Evolutionary conservation across 768 basidiomycete genomes (phyloP), one percentile per base, ranked within the genome.

Genomic region (Leccinum longicurvipes): DNA sequence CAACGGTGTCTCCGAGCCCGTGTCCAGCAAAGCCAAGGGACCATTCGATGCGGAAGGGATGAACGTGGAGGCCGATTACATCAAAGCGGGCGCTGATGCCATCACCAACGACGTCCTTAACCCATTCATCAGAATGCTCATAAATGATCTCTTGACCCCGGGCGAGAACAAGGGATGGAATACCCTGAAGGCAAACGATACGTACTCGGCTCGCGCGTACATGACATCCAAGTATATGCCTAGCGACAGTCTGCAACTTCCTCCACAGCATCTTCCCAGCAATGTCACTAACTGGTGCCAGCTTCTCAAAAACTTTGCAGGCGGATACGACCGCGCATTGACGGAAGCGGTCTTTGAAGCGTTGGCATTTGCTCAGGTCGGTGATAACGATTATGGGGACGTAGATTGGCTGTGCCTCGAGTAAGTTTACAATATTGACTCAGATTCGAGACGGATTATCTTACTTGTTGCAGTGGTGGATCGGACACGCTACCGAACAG

Each of bases 271-370:
- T 11, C 65, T 66, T 45, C 31, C 60, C 9, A 61, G 1, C 32
- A 48, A 62, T 19, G 61, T 70, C 9, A 58, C 76, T 28, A 69
- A 74, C 55, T 77, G 63, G 62, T 48, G 50, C 8, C 48, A 73
- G 50, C 73, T 71, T 9, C 68, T 77, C 12, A 69, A 65, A 34
- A 64, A 62, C 15, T 65, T 58, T 27, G 66, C 67, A 5, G 70
- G 68, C 1, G 67, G 60, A 55, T 77, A 69, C 57, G 72, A 77
- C 54, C 64, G 66, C 0, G 66, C 66, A 17, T 60, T 77, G 36
- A 58, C 71, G 1, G 76, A 77, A 59, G 58, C 64, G 0, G 67
- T 77, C n/a, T 57, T 77, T 19, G 67, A 57, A 5, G 51, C 60
- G 5, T 29, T 76, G 21, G 64, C 63, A 3, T 74, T 73, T 25